phyloP scores from a whole-genome alignment of 768 basidiomycete genomes.

The Mrakia blollopis region DNA sequence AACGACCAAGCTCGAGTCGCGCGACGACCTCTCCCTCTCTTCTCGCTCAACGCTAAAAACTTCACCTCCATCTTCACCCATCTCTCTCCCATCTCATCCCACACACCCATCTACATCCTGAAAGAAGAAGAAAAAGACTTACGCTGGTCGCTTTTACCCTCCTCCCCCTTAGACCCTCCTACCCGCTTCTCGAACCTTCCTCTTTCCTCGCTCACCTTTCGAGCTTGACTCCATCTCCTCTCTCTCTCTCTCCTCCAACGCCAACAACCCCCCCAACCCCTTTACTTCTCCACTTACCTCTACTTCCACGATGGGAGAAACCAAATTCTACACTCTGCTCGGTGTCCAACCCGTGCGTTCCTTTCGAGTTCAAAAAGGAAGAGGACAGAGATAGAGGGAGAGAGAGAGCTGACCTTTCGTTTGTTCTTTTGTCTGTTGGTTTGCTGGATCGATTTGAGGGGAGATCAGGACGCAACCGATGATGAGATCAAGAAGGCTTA shows the following conservation, averaged over 20 bases:
- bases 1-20: too few species aligned
- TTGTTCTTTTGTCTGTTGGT: background rate
- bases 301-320: background rate
- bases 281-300: background rate
- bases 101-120: background rate
- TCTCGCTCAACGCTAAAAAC: too few species aligned
- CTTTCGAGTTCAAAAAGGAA: background rate
- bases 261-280: background rate
- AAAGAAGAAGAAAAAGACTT: background rate
- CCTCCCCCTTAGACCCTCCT: background rate
- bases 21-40: too few species aligned
- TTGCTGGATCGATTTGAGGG: background rate
- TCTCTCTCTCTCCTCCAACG: background rate
- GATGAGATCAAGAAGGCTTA: conserved; percentile 92
- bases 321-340: conserved; percentile 12
- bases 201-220: background rate
- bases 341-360: conserved; percentile 6
- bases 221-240: background rate
- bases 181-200: background rate
- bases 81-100: too few species aligned
- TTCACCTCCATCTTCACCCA: too few species aligned
- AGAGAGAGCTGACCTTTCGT: background rate
- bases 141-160: background rate
- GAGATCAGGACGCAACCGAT: conserved; percentile 49
- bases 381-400: background rate